Percentiles rank a stretch among this genome's conserved stretches.
Evolutionary conservation across 2,329 filamentous ascomycete genomes (phyloP).

Genomic region (Fonsecaea nubica): DNA sequence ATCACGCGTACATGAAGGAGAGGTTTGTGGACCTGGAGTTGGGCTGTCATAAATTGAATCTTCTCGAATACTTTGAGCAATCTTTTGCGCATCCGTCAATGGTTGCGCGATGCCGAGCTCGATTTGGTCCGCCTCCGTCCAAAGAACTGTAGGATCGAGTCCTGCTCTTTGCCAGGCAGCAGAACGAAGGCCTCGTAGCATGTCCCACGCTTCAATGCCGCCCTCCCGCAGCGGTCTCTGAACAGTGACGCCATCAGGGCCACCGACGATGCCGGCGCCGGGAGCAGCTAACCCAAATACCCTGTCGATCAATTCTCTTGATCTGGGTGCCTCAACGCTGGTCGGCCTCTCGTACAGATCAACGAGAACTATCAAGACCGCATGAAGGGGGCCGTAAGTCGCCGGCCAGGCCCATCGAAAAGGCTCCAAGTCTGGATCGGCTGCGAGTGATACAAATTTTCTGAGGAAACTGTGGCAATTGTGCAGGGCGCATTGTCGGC

Average conservation of each 20-base stretch:
- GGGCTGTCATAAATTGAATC: slow-evolving; percentile 32
- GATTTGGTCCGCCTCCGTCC: slow-evolving; percentile 56
- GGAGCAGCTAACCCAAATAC: slow-evolving; percentile 55
- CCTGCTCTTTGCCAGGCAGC: slow-evolving; percentile 58
- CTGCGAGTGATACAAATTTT: slow-evolving; percentile 56
- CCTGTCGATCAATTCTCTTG: slow-evolving; percentile 55
- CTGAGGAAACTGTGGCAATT: slow-evolving; percentile 58
- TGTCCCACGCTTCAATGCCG: slow-evolving; percentile 57
- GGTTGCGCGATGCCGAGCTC: slow-evolving; percentile 44
- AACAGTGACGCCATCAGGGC: slow-evolving; percentile 53
- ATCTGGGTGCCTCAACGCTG: slow-evolving; percentile 53
- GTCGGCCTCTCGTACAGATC: slow-evolving; percentile 56
- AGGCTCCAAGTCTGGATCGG: slow-evolving; percentile 55
- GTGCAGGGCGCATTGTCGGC: slow-evolving; percentile 54
- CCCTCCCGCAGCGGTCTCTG: slow-evolving; percentile 55
- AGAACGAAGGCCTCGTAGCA: slow-evolving; percentile 55
- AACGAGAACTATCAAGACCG: slow-evolving; percentile 57
- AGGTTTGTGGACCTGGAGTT: not conserved
- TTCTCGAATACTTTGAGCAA: slow-evolving; percentile 39
- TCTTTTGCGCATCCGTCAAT: slow-evolving; percentile 36
- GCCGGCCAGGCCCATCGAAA: slow-evolving; percentile 59
- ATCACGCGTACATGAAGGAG: not conserved
- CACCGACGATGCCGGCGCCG: slow-evolving; percentile 54
- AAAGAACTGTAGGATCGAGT: slow-evolving; percentile 54
- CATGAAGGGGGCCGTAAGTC: slow-evolving; percentile 54